Base-by-base conservation (phyloP, 495 filamentous ascomycete genomes). In the Podospora bellae-mahoneyi region DNA sequence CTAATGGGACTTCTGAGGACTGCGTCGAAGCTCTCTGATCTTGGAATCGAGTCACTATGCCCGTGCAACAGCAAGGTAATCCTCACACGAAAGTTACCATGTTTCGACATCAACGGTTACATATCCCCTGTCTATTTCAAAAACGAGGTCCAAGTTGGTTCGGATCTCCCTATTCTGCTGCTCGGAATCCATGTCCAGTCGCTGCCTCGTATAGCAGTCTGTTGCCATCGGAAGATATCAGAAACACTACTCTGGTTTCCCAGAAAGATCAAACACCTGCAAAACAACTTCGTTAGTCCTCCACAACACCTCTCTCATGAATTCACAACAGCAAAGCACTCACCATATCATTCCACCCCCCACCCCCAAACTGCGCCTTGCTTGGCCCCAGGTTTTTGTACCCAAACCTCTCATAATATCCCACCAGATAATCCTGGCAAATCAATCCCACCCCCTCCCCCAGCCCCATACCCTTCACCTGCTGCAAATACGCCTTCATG, bases 301-400 rank as follows among this genome's bases (percentile, higher is more conserved):
- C 5, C 34, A 23, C 10, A 39, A 39, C 34, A 39, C 34, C 5
- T 6, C 34, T 5, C 10, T 39, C 34, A 5, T 10, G 10, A 39
- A 5, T 1, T 10, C 10, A 39, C 10, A 5, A 0, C 6, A 39
- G 34, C 34, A 48, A 16, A 48, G 15, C 20, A 71, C 77, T 67
- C 67, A 88, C 85, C 86, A 93, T 85, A 78, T 96, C 87, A 70
- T 84, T 81, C 92, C 93, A 97, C 27, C 87, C 90, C 64, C 92
- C 92, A 26, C 92, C 93, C 10, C 89, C 91, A 78, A 91, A 93
- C 56, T 74, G 66, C 13, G 80, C 84, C 23, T 79, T 72, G 76
- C 92, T 96, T 64, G 79, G 74, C 0, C 93, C 94, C n/a, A 77
- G 72, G 66, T 88, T 84, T 70, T 78, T 78, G 72, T 94, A 98